A percentile compares a stretch with the other conserved stretches of the same genome.
phyloP scores from a whole-genome alignment of 768 basidiomycete species.

The Exidia glandulosa region DNA sequence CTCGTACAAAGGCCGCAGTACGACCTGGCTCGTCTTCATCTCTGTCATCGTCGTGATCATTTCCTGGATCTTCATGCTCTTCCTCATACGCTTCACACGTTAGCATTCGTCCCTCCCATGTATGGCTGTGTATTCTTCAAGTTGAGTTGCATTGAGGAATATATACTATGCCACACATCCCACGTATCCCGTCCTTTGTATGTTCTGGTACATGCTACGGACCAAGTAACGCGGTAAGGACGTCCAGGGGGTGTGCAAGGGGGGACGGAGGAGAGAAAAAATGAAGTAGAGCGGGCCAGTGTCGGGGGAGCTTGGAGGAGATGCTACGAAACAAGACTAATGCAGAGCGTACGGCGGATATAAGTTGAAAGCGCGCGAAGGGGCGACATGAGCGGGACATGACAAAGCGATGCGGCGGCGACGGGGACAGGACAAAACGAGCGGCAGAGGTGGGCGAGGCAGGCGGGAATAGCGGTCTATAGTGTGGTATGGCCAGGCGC shows the following conservation, averaged over 20 bases:
- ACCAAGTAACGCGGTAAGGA: background rate
- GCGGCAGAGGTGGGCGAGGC: background rate
- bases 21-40: conserved; percentile 60
- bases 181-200: background rate
- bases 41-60: conserved; percentile 55
- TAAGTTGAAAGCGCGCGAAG: background rate
- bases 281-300: too few species aligned
- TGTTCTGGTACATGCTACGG: too few species aligned
- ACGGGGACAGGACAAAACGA: background rate
- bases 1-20: conserved; percentile 50
- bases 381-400: background rate
- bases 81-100: conserved; percentile 55
- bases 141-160: background rate
- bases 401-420: background rate
- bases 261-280: background rate
- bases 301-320: too few species aligned
- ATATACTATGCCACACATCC: background rate
- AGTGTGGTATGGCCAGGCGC: background rate
- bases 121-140: background rate
- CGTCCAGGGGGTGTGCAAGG: background rate
- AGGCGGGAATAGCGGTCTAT: background rate
- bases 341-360: background rate
- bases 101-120: background rate
- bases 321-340: background rate
- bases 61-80: conserved; percentile 51